A percentile compares a stretch with the other conserved stretches of the same genome.
phyloP scores from a whole-genome alignment of 202 grass and related monocot species.

The Tripidium arundinaceum region DNA sequence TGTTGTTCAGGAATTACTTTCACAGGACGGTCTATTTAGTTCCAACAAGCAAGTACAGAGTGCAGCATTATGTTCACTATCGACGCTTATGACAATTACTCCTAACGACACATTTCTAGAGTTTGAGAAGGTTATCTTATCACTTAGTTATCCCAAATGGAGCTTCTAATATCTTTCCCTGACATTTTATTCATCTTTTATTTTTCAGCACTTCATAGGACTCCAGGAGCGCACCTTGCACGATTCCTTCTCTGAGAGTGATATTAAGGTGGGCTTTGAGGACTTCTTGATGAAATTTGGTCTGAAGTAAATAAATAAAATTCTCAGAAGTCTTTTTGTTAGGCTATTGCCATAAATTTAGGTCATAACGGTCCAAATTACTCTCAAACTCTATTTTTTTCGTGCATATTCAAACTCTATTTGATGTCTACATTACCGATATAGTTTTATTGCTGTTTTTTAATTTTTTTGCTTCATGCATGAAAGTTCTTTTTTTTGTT shows the following conservation, averaged over 20 bases:
- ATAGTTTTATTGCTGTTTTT: neutral
- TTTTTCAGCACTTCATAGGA: conserved; percentile 69
- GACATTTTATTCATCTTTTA: conserved; percentile 31
- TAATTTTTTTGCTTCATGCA: conserved; percentile 7
- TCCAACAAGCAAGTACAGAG: conserved; percentile 47
- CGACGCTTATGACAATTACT: conserved; percentile 83
- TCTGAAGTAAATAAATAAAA: neutral
- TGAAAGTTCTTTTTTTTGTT: neutral
- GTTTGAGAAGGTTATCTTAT: conserved; percentile 71
- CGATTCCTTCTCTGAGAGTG: conserved; percentile 67
- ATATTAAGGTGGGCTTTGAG: conserved; percentile 67
- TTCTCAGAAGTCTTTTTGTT: neutral
- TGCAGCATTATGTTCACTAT: conserved; percentile 70
- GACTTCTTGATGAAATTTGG: conserved; percentile 16
- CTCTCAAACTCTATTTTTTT: neutral
- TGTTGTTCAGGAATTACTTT: conserved; percentile 80
- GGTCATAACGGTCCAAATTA: neutral
- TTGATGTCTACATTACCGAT: neutral
- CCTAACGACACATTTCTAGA: conserved; percentile 85
- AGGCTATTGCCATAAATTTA: neutral
- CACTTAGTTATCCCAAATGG: conserved; percentile 24
- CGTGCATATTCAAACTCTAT: neutral
- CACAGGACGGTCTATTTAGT: conserved; percentile 66
- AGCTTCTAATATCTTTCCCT: conserved; percentile 26
- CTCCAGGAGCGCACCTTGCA: conserved; percentile 69